Percentiles rank a stretch among this genome's conserved stretches.
phyloP scores from a whole-genome alignment of 331 rosid species.

The Stylosanthes scabra region DNA sequence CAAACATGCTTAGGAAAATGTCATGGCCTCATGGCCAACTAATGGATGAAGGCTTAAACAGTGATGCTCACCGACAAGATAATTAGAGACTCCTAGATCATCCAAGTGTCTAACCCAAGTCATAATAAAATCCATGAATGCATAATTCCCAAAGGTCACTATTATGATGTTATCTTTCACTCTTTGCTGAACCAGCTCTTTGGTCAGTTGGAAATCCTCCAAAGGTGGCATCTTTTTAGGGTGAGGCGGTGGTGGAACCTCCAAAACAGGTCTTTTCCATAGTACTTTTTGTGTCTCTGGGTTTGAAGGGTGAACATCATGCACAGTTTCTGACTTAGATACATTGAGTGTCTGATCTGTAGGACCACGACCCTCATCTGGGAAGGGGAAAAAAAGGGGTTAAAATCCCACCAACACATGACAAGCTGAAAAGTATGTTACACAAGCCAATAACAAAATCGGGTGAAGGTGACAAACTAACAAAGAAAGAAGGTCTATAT shows the following conservation, averaged over 20 bases:
- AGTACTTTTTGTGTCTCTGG: conserved; percentile 37
- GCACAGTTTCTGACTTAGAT: conserved; percentile 44
- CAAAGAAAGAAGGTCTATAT: neutral
- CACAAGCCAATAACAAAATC: neutral
- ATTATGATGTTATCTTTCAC: conserved; percentile 82
- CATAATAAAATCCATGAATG: conserved; percentile 94
- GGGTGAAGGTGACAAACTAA: neutral
- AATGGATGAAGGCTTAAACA: conserved; percentile 1
- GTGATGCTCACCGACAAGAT: conserved; percentile 83
- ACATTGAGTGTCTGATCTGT: conserved; percentile 45
- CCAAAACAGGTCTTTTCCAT: conserved; percentile 55
- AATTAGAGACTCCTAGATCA: conserved; percentile 76
- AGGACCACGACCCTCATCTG: conserved; percentile 46
- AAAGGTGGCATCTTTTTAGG: conserved; percentile 66
- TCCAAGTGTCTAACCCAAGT: conserved; percentile 93
- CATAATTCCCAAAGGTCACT: conserved; percentile 95
- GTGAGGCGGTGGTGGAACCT: conserved; percentile 51
- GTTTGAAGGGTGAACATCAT: conserved; percentile 33
- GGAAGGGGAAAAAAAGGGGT: conserved; percentile 9
- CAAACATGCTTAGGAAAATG: conserved; percentile 18
- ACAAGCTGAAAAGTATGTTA: conserved; percentile 19
- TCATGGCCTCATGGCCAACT: neutral
- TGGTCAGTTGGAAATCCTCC: conserved; percentile 63
- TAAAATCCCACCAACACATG: conserved; percentile 21
- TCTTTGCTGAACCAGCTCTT: conserved; percentile 76